Evolutionary conservation across 345 rosid species (phyloP).

Genomic region (Capsella bursapastoris): DNA sequence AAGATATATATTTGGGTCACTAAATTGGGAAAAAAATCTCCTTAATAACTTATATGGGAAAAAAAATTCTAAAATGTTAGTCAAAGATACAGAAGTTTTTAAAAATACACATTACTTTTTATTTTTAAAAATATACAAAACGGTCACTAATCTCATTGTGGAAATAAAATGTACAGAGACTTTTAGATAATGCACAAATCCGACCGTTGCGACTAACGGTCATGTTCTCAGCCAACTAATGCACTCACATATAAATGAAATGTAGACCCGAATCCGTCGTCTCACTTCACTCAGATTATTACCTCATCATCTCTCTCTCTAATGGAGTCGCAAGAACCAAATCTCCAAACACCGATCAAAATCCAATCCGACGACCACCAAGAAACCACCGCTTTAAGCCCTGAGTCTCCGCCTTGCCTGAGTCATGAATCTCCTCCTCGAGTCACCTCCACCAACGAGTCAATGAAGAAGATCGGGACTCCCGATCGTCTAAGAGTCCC

Average conservation of each 20-base stretch:
- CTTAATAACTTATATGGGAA: neutral
- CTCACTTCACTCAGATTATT: neutral
- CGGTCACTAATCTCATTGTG: slow-evolving; percentile 22
- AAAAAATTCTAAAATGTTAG: neutral
- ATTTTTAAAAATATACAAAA: slow-evolving; percentile 12
- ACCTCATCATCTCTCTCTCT: neutral
- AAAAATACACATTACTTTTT: neutral
- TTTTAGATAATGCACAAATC: slow-evolving; percentile 33
- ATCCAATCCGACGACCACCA: slow-evolving; percentile 32
- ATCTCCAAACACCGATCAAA: slow-evolving; percentile 42
- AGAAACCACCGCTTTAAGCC: slow-evolving; percentile 27
- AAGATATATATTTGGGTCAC: neutral
- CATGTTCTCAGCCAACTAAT: neutral
- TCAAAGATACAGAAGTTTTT: neutral
- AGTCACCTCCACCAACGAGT: slow-evolving; percentile 45
- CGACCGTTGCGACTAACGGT: slow-evolving; percentile 56
- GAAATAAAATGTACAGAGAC: slow-evolving; percentile 7
- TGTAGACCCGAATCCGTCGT: neutral
- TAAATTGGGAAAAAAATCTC: neutral
- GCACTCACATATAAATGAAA: neutral
- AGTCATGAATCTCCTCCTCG: slow-evolving; percentile 39
- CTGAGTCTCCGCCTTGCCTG: slow-evolving; percentile 33
- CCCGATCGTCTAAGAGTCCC: slow-evolving; percentile 78
- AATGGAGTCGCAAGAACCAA: slow-evolving; percentile 49
- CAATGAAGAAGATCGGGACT: slow-evolving; percentile 55